Evolutionary conservation across 1,139 yeast genomes (phyloP), one percentile per base, ranked within the genome.

Genomic region (Candida glucosophila): DNA sequence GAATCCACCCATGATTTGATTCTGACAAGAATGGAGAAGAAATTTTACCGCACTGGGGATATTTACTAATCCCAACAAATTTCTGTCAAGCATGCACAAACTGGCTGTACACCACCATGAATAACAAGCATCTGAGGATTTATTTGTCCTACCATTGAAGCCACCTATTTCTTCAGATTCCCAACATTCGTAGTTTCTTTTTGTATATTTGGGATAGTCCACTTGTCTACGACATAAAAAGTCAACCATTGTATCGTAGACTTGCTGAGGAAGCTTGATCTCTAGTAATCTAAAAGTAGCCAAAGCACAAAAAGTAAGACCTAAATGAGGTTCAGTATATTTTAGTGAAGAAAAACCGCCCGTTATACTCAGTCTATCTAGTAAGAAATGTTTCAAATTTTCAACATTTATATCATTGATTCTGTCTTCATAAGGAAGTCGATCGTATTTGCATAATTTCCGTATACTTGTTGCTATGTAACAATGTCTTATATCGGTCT

Each of bases 101-200:
- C 85, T 61, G 2, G 73, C 92, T 6, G 75, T 49, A 25, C 75
- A 71, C 98, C 98, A 90, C 67, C 88, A 90, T 6, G 83, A 72
- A 49, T 90, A 90, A 54, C 98, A 90, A 0, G 95, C 81, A 49
- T 90, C 98, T 4, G 81, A 79, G 27, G 67, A 69, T 47, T 90
- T 90, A 47, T 86, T 85, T 14, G 73, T 74, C 25, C 98, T 61
- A 1, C 98, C 98, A 49, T 86, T 85, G 47, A 85, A 79, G 0
- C 93, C 94, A 2, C 96, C 96, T 17, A 42, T 44, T 37, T 70
- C 78, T n/a, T 52, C 58, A 1, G 37, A 37, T 21, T 58, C 63
- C 35, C 60, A 63, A 39, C 50, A 55, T 13, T 52, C 60, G 35
- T 58, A 58, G 7, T 42, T 43, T 11, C 34, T 33, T 2, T 35